Evolutionary conservation across 148 eudicot species (phyloP).

Genomic region (Vaccinium darrowii): DNA sequence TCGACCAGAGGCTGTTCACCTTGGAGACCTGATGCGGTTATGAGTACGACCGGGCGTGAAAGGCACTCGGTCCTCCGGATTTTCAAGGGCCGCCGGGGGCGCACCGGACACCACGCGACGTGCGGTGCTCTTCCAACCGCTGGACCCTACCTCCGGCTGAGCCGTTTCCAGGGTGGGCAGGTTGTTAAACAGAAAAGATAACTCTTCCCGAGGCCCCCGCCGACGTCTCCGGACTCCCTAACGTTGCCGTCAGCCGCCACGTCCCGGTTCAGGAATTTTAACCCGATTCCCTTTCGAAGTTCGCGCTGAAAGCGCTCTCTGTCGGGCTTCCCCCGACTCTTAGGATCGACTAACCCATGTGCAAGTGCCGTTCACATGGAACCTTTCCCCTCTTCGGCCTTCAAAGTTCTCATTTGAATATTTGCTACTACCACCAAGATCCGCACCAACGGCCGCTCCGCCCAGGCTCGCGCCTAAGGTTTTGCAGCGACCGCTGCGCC

Average conservation of each 20-base stretch:
- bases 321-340: slow-evolving; percentile 18
- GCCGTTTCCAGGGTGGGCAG: no score
- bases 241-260: not conserved
- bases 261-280: not conserved
- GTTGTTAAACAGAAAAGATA: slow-evolving; percentile 43
- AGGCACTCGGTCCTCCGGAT: no score
- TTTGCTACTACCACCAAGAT: slow-evolving; percentile 64
- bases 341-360: slow-evolving; percentile 46
- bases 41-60: no score
- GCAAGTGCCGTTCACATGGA: slow-evolving; percentile 49
- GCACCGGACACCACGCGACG: no score
- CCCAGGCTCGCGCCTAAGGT: slow-evolving; percentile 39
- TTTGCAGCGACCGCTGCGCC: slow-evolving; percentile 32
- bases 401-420: slow-evolving; percentile 57
- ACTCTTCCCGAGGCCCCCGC: slow-evolving; percentile 62
- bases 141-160: no score
- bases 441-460: slow-evolving; percentile 49
- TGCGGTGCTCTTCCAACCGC: no score
- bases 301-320: not conserved
- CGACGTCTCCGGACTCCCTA: slow-evolving; percentile 37
- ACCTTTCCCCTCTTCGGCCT: slow-evolving; percentile 53
- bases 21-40: no score
- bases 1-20: no score
- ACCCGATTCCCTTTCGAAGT: not conserved
- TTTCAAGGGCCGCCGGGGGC: no score